phyloP scores from a whole-genome alignment of 1,284 basidiomycete species.

The Cutaneotrichosporon mucoides region DNA sequence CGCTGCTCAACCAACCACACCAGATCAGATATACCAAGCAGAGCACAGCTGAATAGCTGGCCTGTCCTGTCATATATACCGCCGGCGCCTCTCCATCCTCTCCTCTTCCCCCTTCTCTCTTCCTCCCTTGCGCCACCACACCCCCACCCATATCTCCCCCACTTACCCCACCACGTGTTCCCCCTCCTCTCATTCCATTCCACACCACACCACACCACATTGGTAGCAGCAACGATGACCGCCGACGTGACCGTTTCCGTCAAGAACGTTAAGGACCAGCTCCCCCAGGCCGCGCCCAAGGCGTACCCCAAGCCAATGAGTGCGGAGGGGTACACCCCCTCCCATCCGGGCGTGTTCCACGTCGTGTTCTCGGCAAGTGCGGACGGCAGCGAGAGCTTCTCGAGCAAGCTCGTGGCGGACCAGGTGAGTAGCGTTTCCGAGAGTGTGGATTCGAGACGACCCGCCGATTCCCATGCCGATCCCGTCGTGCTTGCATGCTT shows the following conservation, averaged over 20 bases:
- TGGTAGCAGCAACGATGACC: neutral
- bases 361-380: conserved; percentile 35
- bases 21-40: too few relatives aligned
- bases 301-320: conserved; percentile 40
- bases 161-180: neutral
- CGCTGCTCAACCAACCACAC: too few relatives aligned
- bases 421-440: conserved; percentile 24
- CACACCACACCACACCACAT: neutral
- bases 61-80: too few relatives aligned
- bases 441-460: too few relatives aligned
- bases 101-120: too few relatives aligned
- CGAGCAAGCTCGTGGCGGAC: conserved; percentile 41
- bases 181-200: neutral
- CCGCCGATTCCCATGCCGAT: too few relatives aligned
- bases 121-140: too few relatives aligned
- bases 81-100: too few relatives aligned
- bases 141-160: neutral
- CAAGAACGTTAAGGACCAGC: conserved; percentile 8
- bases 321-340: conserved; percentile 40
- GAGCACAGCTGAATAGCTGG: too few relatives aligned
- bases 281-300: conserved; percentile 21
- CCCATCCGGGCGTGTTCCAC: conserved; percentile 40
- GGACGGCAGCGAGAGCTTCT: conserved; percentile 34
- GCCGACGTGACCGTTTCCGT: conserved; percentile 2
- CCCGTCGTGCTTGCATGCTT: neutral